These are phyloP conservation scores for Aspergillus homomorphus DNA, from an alignment of 495 filamentous ascomycete genomes.

Conservation along the genomic window DNA sequence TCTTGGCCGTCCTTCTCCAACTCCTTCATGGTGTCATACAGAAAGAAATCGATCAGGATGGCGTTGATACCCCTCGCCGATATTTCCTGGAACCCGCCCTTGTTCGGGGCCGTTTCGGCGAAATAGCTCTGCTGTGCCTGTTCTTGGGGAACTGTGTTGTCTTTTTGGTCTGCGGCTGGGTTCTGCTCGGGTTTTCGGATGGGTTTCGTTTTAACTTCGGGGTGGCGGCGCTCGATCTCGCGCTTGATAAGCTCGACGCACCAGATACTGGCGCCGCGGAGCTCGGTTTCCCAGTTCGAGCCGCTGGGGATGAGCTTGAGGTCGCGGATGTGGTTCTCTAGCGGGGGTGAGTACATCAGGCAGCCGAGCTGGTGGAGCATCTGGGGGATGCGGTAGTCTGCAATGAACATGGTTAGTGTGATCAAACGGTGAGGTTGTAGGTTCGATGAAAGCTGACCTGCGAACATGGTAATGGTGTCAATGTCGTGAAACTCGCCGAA, in stretches of 20 bases:
- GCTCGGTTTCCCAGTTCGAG: constrained; percentile 78
- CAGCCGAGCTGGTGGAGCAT: constrained; percentile 84
- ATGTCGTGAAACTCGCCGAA: constrained; percentile 90
- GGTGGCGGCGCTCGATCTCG: constrained; percentile 73
- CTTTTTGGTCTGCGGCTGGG: constrained; percentile 7
- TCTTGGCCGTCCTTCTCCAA: constrained; percentile 59
- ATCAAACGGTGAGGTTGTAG: not conserved
- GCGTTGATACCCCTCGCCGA: constrained; percentile 63
- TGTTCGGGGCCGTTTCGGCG: constrained; percentile 12
- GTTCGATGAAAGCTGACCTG: constrained; percentile 42
- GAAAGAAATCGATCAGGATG: constrained; percentile 91
- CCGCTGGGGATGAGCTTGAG: constrained; percentile 65
- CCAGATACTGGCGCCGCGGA: constrained; percentile 90
- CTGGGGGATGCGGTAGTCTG: constrained; percentile 92
- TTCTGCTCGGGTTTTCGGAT: not conserved
- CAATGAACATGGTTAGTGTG: constrained; percentile 1
- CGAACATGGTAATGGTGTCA: constrained; percentile 95
- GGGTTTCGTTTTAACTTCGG: constrained; percentile 46
- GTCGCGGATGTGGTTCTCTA: constrained; percentile 65
- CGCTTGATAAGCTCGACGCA: constrained; percentile 82
- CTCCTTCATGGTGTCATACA: constrained; percentile 91
- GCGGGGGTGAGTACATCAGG: constrained; percentile 73
- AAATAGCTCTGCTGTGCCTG: constrained; percentile 11
- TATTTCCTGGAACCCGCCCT: constrained; percentile 20
- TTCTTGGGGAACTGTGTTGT: constrained; percentile 9